Evolutionary conservation across 2,329 filamentous ascomycete species (phyloP).

Genomic region (Cephalotrichum gorgonifer): DNA sequence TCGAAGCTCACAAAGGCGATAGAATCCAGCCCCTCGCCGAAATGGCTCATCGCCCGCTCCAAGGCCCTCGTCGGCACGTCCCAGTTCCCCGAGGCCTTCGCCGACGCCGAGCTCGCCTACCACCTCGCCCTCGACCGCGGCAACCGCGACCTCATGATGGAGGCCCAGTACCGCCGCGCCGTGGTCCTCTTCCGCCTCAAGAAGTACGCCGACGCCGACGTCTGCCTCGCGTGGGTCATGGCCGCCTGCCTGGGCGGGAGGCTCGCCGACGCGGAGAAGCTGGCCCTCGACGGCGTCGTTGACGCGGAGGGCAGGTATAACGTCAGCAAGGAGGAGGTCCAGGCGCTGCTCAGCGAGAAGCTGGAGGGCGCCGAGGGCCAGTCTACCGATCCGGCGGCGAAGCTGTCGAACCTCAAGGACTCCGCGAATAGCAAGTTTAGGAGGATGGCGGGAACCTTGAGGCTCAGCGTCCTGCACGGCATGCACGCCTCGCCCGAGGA

Average conservation of each 20-base stretch:
- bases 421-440: conserved; percentile 15
- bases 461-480: conserved; percentile 33
- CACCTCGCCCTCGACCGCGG: conserved; percentile 54
- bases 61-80: conserved; percentile 62
- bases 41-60: conserved; percentile 74
- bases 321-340: conserved; percentile 20
- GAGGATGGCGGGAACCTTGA: conserved; percentile 3
- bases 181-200: conserved; percentile 62
- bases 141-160: conserved; percentile 63
- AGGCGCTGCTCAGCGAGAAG: conserved; percentile 13
- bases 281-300: conserved; percentile 12
- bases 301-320: conserved; percentile 38
- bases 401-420: conserved; percentile 8
- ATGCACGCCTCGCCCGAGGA: conserved; percentile 33
- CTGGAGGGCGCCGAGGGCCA: conserved; percentile 15
- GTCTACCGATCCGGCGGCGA: conserved; percentile 8
- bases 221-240: conserved; percentile 53
- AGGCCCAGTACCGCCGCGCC: conserved; percentile 73
- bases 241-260: conserved; percentile 23
- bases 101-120: conserved; percentile 59
- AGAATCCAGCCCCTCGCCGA: conserved; percentile 53
- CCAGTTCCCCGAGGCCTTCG: conserved; percentile 53
- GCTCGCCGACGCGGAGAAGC: conserved; percentile 4
- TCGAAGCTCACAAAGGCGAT: conserved; percentile 58
- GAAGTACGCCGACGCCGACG: conserved; percentile 64